Conservation (phyloP, 192 early-diverging fungal genomes). For the Backusella parvicylindrica region DNA sequence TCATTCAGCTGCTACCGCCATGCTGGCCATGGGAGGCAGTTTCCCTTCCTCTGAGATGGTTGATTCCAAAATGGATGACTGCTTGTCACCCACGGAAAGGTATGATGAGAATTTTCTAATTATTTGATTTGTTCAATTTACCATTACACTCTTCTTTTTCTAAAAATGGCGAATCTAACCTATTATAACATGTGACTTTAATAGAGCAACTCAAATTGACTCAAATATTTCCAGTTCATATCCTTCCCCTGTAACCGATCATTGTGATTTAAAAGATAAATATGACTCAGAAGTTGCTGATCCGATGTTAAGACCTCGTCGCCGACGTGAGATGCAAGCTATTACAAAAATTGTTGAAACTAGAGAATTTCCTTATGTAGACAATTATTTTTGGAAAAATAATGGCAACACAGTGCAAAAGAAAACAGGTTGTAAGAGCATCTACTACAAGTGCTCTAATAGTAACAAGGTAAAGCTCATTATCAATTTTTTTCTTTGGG, state of each 20-base stretch:
- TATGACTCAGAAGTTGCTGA: background rate
- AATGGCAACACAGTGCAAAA: slow-evolving; percentile 58
- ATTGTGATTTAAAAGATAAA: slow-evolving; percentile 3
- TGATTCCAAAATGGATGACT: background rate
- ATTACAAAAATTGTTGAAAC: slow-evolving; percentile 62
- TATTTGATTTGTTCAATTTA: slow-evolving; percentile 2
- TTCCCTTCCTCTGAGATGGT: background rate
- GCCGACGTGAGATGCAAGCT: slow-evolving; percentile 58
- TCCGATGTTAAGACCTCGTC: slow-evolving; percentile 33
- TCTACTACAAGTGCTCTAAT: slow-evolving; percentile 61
- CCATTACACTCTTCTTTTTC: background rate
- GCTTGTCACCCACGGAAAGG: background rate
- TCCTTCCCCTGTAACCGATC: slow-evolving; percentile 14
- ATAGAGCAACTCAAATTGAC: background rate
- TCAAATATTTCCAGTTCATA: slow-evolving; percentile 7
- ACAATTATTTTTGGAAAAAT: slow-evolving; percentile 57
- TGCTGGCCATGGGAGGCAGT: slow-evolving; percentile 27
- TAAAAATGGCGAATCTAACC: background rate
- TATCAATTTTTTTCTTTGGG: background rate
- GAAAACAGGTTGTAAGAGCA: slow-evolving; percentile 56
- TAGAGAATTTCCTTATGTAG: slow-evolving; percentile 41
- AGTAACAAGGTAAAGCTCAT: slow-evolving; percentile 41
- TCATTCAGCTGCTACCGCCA: slow-evolving; percentile 28
- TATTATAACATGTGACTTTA: slow-evolving; percentile 1
- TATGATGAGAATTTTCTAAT: background rate